Base-by-base conservation (phyloP, 2,329 filamentous ascomycete species). In the Penicillium palitans region DNA sequence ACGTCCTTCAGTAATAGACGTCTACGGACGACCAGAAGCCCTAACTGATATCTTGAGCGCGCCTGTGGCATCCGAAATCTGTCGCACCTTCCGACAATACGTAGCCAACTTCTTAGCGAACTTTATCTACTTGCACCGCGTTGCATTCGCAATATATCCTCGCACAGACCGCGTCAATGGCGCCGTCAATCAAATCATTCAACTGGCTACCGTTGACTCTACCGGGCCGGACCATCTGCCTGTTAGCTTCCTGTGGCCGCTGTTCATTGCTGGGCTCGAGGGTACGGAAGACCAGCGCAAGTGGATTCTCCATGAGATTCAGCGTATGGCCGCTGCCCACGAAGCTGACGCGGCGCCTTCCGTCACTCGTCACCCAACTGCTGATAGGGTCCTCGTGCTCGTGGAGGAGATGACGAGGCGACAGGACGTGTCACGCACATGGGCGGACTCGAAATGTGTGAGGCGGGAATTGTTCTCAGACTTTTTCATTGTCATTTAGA, bases 121-220 rank as follows among this genome's bases (percentile, higher is more conserved):
- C 12, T 74, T 74, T 19, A 72, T 74, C 21, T 74, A 74, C 51
- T 61, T 74, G 27, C 72, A 74, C 52, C 70, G 72, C 1, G 72
- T 74, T 8, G 72, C 72, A 7, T 74, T 74, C 52, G 71, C 71
- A 17, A 74, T 74, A 15, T 74, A 74, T 39, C 72, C 72, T 3
- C 70, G 72, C 7, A 74, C 72, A 10, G 72, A 74, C 47, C 68
- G 70, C 1, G 72, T 74, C 44, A 70, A 72, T 35, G 67, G 70
- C 5, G 72, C 72, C 9, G 72, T 74, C 5, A 67, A 72, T 41
- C 65, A 72, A 52, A 74, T 74, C 40, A 72, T 74, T n/a, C 68
- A 72, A 37, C 61, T 74, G 25, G 71, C 72, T 13, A 69, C 62
- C 4, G 65, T 68, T 15, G 72, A 74, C 42, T 61, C 66, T 6